Evolutionary conservation across 441 rosid genomes (phyloP).

Genomic region (Pelargonium myrrhifolium): DNA sequence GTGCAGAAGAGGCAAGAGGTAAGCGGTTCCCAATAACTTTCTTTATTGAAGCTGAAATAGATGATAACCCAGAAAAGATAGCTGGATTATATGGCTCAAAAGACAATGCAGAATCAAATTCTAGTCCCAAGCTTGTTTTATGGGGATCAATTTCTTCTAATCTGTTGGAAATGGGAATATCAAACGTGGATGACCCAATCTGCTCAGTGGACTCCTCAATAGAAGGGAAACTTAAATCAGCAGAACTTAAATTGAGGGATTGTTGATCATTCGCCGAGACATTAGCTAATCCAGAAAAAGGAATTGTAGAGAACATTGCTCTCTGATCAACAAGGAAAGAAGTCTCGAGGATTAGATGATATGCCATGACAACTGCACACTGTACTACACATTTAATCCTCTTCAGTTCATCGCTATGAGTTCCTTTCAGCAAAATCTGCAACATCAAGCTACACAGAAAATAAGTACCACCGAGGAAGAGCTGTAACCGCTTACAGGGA

Average conservation of each 20-base stretch:
- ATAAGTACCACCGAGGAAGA: constrained; percentile 4
- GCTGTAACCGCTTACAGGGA: neutral
- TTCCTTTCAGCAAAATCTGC: constrained; percentile 92
- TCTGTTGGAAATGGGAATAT: constrained; percentile 48
- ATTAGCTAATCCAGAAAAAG: constrained; percentile 31
- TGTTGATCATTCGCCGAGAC: constrained; percentile 22
- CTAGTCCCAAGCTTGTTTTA: constrained; percentile 28
- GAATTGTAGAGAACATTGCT: constrained; percentile 71
- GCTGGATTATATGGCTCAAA: constrained; percentile 72
- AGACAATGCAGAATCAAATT: constrained; percentile 39
- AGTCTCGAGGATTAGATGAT: constrained; percentile 85
- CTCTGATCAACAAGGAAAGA: constrained; percentile 80
- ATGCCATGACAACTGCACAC: constrained; percentile 58
- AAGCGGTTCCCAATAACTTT: constrained; percentile 46
- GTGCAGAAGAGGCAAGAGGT: constrained; percentile 35
- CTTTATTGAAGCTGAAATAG: constrained; percentile 66
- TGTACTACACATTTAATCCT: constrained; percentile 78
- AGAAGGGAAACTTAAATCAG: constrained; percentile 23
- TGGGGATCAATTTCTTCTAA: constrained; percentile 28
- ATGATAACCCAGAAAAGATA: constrained; percentile 64
- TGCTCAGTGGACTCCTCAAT: constrained; percentile 23
- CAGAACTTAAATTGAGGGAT: constrained; percentile 28
- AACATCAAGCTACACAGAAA: constrained; percentile 16
- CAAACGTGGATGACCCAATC: constrained; percentile 27
- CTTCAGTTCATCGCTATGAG: constrained; percentile 70